Base-by-base conservation (phyloP, 768 basidiomycete genomes). In the Zangia roseola region DNA sequence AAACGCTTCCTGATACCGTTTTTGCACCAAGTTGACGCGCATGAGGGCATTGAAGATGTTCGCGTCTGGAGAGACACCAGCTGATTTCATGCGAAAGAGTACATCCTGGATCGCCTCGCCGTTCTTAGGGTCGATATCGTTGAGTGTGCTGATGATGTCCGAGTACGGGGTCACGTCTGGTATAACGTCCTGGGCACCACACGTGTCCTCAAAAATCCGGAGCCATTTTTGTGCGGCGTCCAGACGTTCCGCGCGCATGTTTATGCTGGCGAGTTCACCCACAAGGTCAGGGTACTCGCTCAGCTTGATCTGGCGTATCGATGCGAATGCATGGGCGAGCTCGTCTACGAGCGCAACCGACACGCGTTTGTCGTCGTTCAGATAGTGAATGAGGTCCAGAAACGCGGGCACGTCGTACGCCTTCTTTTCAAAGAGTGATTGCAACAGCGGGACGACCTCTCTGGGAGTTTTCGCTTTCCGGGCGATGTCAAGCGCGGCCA, bases 11-110 rank as follows among this genome's bases (percentile, higher is more conserved):
- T 53, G 56, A 40, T 70, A 62, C 6, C 67, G 65, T 12, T 60
- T 47, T 1, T 59, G 60, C 12, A 69, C 57, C 31, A 70, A 55
- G 46, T 77, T 72, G 14, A 65, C 62, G 6, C 71, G 64, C 13
- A 83, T 71, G 52, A 83, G 70, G 8, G 71, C 51, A 47, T 82
- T 81, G 64, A 81, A 74, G n/a, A 81, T 53, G 33, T 57, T 56
- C 9, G 71, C 64, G 44, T 77, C 68, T 1, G 74, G 72, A 2
- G 59, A 35, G 12, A 76, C 63, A 4, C 69, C 69, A 2, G 70
- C 64, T 17, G 65, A 58, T 40, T 60, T 56, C 72, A 79, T 77
- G 38, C 68, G 62, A 5, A 62, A 53, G 40, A 82, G 62, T 0
- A 78, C 63, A 13, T 57, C 63, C 43, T 70, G 55, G 37, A 74